A percentile compares a stretch with the other conserved stretches of the same genome.
phyloP scores from a whole-genome alignment of 768 basidiomycete genomes.

The Sporobolomyces pararoseus region DNA sequence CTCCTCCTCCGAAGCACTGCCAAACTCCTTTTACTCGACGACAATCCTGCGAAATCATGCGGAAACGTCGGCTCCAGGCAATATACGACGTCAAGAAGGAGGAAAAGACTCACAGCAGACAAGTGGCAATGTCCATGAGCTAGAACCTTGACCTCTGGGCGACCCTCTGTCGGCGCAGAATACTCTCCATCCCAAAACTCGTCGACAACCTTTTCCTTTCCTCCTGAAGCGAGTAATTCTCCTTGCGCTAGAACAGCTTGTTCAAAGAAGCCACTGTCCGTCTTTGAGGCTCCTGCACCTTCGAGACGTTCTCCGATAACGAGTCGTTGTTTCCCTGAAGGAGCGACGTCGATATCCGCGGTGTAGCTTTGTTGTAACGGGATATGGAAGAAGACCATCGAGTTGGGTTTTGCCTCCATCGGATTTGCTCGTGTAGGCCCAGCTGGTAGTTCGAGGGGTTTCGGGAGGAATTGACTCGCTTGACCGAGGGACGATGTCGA shows the following conservation, averaged over 20 bases:
- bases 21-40: slow-evolving; percentile 78
- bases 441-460: slow-evolving; percentile 14
- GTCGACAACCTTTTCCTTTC: slow-evolving; percentile 61
- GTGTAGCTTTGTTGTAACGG: slow-evolving; percentile 76
- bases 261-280: slow-evolving; percentile 76
- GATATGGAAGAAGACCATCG: slow-evolving; percentile 98
- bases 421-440: slow-evolving; percentile 24
- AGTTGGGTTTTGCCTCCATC: slow-evolving; percentile 84
- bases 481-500: background rate
- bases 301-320: slow-evolving; percentile 70
- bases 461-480: background rate
- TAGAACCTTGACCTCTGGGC: slow-evolving; percentile 55
- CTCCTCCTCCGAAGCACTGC: slow-evolving; percentile 82
- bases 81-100: too few species aligned
- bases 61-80: too few species aligned
- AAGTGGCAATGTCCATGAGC: slow-evolving; percentile 84
- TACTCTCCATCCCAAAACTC: slow-evolving; percentile 40
- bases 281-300: slow-evolving; percentile 60
- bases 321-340: slow-evolving; percentile 58
- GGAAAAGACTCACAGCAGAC: slow-evolving; percentile 18
- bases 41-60: slow-evolving; percentile 59
- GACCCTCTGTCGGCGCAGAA: slow-evolving; percentile 18
- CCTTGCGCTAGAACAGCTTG: slow-evolving; percentile 73
- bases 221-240: slow-evolving; percentile 58
- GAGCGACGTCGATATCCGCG: slow-evolving; percentile 63